Percentiles rank a stretch among this genome's conserved stretches.
Conservation (phyloP, 352 stramenopile species). For the Pythium utonaiense region DNA sequence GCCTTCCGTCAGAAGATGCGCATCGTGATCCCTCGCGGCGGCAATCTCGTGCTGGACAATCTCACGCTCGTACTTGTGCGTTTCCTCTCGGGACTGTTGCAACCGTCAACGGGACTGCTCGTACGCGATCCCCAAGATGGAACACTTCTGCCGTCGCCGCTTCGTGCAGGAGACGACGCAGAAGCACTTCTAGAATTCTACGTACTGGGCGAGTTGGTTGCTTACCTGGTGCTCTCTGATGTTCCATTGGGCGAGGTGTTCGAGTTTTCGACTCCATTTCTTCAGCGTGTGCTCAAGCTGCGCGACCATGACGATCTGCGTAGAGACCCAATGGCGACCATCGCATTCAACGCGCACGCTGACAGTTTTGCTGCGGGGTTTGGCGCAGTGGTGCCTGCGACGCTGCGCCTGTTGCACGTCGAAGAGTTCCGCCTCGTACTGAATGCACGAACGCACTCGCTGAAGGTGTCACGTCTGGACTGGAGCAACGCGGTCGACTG, state of each 20-base stretch:
- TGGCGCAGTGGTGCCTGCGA: constrained; percentile 45
- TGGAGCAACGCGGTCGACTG: constrained; percentile 14
- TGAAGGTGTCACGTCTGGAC: constrained; percentile 8
- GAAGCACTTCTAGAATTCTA: constrained; percentile 43
- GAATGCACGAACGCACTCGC: constrained; percentile 18
- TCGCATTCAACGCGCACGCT: constrained; percentile 13
- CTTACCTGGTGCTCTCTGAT: constrained; percentile 50
- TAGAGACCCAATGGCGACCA: not conserved
- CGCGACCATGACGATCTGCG: not conserved
- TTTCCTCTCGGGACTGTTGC: constrained; percentile 13
- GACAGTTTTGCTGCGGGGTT: constrained; percentile 54
- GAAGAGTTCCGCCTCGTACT: constrained; percentile 59
- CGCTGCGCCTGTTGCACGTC: constrained; percentile 39
- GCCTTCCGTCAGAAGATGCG: constrained; percentile 16
- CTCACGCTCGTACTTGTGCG: constrained; percentile 25
- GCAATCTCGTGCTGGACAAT: constrained; percentile 10
- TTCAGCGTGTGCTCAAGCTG: constrained; percentile 35
- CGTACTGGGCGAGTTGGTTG: constrained; percentile 58
- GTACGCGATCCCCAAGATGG: constrained; percentile 5
- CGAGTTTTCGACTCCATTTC: constrained; percentile 52
- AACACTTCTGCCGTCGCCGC: constrained; percentile 13
- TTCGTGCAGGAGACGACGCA: constrained; percentile 1
- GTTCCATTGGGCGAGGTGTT: constrained; percentile 48
- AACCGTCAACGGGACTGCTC: constrained; percentile 15
- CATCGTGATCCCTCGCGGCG: constrained; percentile 12